phyloP scores from a whole-genome alignment of 2,329 filamentous ascomycete genomes.

The Diaporthe sp. region DNA sequence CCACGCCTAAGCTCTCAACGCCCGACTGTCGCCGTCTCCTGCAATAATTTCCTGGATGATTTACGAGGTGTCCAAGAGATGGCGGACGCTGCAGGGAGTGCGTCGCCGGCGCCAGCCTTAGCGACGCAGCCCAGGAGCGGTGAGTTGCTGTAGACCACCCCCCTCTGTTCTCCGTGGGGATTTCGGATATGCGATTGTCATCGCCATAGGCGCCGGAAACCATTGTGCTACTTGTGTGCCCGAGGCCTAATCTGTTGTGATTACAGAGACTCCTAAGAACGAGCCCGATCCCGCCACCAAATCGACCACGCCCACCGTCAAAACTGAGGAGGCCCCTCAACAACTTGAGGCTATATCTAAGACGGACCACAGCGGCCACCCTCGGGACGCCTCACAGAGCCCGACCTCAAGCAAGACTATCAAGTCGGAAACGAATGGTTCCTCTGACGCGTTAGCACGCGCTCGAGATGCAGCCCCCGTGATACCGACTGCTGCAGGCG shows the following conservation, averaged over 20 bases:
- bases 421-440: conserved; percentile 9
- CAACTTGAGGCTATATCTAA: neutral
- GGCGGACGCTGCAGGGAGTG: conserved; percentile 41
- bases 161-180: neutral
- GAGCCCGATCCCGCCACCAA: conserved; percentile 6
- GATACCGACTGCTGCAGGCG: conserved; percentile 17
- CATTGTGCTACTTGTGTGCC: neutral
- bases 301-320: conserved; percentile 1
- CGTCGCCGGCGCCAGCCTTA: conserved; percentile 42
- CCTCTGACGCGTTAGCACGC: neutral
- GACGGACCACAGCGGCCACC: neutral
- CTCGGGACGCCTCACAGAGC: neutral
- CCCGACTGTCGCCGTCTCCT: neutral
- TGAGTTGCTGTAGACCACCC: conserved; percentile 23
- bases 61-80: conserved; percentile 37
- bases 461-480: neutral
- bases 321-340: conserved; percentile 21
- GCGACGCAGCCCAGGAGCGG: conserved; percentile 39
- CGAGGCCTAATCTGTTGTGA: neutral
- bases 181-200: conserved; percentile 12
- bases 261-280: conserved; percentile 33
- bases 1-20: conserved; percentile 1
- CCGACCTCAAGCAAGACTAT: neutral
- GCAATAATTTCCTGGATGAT: conserved; percentile 36
- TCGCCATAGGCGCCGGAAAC: neutral